Evolutionary conservation across 2,329 filamentous ascomycete genomes (phyloP), one percentile per base, ranked within the genome.

Genomic region (Chaetomium sp.): DNA sequence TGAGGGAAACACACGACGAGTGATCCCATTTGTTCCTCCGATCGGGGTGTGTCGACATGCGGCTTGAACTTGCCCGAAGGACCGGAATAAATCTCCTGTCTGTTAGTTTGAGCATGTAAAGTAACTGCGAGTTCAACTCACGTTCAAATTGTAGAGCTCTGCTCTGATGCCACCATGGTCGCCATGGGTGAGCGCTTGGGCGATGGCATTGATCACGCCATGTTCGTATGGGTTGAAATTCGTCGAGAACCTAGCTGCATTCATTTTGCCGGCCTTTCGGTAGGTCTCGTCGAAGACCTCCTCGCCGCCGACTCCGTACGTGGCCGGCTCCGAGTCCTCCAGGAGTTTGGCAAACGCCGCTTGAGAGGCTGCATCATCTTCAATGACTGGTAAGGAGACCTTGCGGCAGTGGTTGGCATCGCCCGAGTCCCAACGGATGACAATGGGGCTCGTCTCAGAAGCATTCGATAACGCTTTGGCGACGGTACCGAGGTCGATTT

Each of bases 91-190:
- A 51, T 25, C 49, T 27, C 19, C 23, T 16, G 21, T 6, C 10
- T 51, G 49, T 51, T 13, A 51, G 49, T 25, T 13, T 4, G 10
- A 16, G 2, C 5, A 5, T 13, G 27, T 10, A 13, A 27, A 16
- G 25, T 6, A 2, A 6, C 10, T 12, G 45, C 1, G 6, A 9
- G 45, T 13, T 5, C 49, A 25, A 27, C 49, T 27, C 5, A 53
- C 50, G 27, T 53, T 53, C 25, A 53, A n/a, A n/a, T 53, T 53
- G 50, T 53, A 53, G 12, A 53, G 25, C 27, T 53, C 50, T n/a
- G 50, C 50, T n/a, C 16, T 29, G 50, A 31, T 25, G 50, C 25
- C 25, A 25, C 47, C 21, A 27, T 53, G 21, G 25, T 29, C 29
- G 25, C 25, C 6, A 13, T 29, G 50, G 27, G 25, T 53, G 16